Evolutionary conservation across 805 yeast species (phyloP), one percentile per base, ranked within the genome.

Genomic region (Clavispora santaluciae): DNA sequence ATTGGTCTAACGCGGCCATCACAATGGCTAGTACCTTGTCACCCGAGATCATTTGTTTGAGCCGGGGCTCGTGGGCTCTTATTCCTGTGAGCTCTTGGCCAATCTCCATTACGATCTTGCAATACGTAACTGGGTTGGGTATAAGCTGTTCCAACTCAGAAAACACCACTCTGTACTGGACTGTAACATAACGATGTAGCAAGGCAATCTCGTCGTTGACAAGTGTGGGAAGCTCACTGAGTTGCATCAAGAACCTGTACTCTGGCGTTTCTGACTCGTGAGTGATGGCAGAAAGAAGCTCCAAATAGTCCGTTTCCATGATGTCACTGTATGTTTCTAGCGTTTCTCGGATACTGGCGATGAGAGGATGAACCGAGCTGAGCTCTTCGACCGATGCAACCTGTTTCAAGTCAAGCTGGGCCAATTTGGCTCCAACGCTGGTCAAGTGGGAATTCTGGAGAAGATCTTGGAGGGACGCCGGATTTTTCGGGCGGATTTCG

Each of bases 11-110:
- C 0, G 84, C 79, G 0, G 95, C 76, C 83, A 90, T 86, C 1
- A 83, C 76, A 6, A 89, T 60, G 4, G 86, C 83, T 52, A 89
- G 68, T 0, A 81, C 63, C 49, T 84, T 84, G 36, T 88, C 95
- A 41, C 75, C 76, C 3, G 79, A 63, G 7, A 86, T 50, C 28
- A 77, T 63, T 3, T 48, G 50, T 45, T 67, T 55, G 47, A 80
- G 54, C n/a, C 61, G 53, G 1, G 59, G 40, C 36, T 68, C 72
- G 36, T 60, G 55, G 29, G 55, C 42, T 33, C 56, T 42, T 26
- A 62, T 61, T 4, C 54, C 43, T 1, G 55, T 44, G 34, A 75
- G 55, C 30, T 72, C 72, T 44, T 74, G 78, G 24, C 82, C 79
- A 2, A 87, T 60, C 1, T 74, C 49, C 25, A 60, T 47, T 2